A percentile compares a stretch with the other conserved stretches of the same genome.
Evolutionary conservation across 768 basidiomycete genomes (phyloP).

Genomic region (Boletus pseudopeckii): DNA sequence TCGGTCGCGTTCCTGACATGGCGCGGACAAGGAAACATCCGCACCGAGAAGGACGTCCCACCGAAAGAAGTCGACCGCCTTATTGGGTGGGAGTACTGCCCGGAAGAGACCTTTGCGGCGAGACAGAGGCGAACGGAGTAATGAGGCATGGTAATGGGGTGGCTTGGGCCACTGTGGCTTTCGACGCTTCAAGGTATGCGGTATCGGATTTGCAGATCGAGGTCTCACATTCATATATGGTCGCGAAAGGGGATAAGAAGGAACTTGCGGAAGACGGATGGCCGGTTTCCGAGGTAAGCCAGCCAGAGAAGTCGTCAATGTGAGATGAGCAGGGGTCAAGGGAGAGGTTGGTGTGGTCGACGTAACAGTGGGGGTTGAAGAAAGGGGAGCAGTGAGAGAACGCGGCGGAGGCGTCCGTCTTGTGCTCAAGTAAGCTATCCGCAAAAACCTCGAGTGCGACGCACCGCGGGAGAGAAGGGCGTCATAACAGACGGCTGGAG

Average conservation of each 20-base stretch:
- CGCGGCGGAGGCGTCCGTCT: background rate
- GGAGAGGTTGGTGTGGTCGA: background rate
- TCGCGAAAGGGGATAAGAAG: constrained; percentile 3
- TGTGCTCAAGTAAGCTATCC: constrained; percentile 21
- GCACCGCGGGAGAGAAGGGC: constrained; percentile 26
- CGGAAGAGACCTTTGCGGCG: constrained; percentile 27
- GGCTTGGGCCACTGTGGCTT: constrained; percentile 24
- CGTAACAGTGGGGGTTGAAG: background rate
- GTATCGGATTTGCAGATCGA: constrained; percentile 7
- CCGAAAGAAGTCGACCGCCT: constrained; percentile 28
- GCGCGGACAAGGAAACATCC: background rate
- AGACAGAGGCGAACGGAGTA: constrained; percentile 26
- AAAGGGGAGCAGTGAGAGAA: background rate
- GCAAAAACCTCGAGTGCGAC: constrained; percentile 26
- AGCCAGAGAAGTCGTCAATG: background rate
- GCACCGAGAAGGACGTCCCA: constrained; percentile 14
- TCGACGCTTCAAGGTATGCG: constrained; percentile 9
- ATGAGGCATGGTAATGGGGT: constrained; percentile 27
- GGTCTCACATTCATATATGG: background rate
- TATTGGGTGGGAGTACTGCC: constrained; percentile 13
- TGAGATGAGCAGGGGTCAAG: background rate
- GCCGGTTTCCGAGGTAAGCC: background rate
- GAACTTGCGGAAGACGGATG: background rate
- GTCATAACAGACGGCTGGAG: constrained; percentile 11
- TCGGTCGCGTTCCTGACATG: background rate